Conservation (phyloP, 306 rosid species). For the Heteromeles arbutifolia region DNA sequence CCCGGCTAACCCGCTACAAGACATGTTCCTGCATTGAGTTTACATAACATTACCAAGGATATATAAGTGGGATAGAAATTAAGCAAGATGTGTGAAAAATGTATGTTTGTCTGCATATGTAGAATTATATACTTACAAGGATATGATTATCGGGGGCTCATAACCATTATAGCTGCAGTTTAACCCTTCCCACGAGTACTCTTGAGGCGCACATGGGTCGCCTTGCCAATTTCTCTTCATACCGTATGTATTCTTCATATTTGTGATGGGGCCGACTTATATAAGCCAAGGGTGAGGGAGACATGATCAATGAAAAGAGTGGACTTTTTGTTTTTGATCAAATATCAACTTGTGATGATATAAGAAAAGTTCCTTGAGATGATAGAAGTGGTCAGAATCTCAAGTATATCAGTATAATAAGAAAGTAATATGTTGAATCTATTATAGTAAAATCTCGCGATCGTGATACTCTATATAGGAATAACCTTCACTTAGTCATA, state of each 20-base stretch:
- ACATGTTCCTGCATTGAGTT: conserved; percentile 16
- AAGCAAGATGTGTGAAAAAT: background rate
- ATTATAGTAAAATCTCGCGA: too few species aligned
- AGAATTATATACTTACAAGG: conserved; percentile 5
- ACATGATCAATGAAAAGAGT: too few species aligned
- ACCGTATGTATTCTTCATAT: conserved; percentile 11
- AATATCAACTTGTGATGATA: too few species aligned
- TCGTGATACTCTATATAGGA: too few species aligned
- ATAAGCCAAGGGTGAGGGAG: too few species aligned
- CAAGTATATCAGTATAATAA: too few species aligned
- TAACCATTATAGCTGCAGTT: conserved; percentile 25
- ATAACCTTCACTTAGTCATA: too few species aligned
- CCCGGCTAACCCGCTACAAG: conserved; percentile 13
- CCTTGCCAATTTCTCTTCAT: conserved; percentile 33
- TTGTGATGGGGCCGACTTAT: conserved; percentile 23
- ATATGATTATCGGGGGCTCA: conserved; percentile 36
- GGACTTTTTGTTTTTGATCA: too few species aligned
- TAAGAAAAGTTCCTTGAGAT: too few species aligned
- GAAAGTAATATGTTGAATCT: too few species aligned
- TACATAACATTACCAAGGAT: background rate
- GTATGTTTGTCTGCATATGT: background rate
- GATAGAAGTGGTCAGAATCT: too few species aligned
- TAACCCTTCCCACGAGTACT: conserved; percentile 27
- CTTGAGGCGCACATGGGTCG: conserved; percentile 30
- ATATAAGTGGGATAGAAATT: background rate